Evolutionary conservation across 2,329 filamentous ascomycete species (phyloP).

Genomic region (Verticillium zaregamsianum): DNA sequence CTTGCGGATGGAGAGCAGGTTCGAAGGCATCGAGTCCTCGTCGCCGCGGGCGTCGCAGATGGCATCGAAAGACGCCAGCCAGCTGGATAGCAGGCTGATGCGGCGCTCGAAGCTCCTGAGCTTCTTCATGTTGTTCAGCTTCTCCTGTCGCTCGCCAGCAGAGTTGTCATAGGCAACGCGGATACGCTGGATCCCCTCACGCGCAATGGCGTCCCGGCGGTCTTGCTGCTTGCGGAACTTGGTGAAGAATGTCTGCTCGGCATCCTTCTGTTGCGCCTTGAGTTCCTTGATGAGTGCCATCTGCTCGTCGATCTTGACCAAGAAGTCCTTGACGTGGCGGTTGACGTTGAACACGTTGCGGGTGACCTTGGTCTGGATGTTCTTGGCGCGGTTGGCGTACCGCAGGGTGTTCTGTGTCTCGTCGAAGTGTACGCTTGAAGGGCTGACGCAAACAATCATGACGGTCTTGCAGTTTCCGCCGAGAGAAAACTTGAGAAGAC

Average conservation of each 20-base stretch:
- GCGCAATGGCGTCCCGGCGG: slow-evolving; percentile 71
- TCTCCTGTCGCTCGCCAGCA: slow-evolving; percentile 71
- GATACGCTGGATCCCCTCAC: slow-evolving; percentile 76
- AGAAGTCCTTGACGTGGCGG: slow-evolving; percentile 96
- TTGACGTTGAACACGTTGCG: slow-evolving; percentile 99
- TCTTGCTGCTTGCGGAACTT: slow-evolving; percentile 91
- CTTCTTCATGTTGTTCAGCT: slow-evolving; percentile 74
- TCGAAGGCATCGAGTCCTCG: slow-evolving; percentile 63
- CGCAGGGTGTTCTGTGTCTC: slow-evolving; percentile 97
- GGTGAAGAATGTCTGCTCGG: slow-evolving; percentile 72
- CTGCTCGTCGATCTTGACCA: slow-evolving; percentile 99
- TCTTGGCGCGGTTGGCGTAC: slow-evolving; percentile 97
- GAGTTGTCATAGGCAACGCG: slow-evolving; percentile 82
- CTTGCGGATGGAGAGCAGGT: slow-evolving; percentile 73
- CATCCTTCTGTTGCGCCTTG: slow-evolving; percentile 86
- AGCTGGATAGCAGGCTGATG: slow-evolving; percentile 80
- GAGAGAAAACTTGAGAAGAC: slow-evolving; percentile 92
- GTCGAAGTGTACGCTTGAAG: slow-evolving; percentile 93
- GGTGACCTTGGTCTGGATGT: slow-evolving; percentile 99
- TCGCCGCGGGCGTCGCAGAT: slow-evolving; percentile 70
- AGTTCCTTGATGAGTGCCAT: slow-evolving; percentile 96
- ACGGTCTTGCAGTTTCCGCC: slow-evolving; percentile 98
- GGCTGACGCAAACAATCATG: slow-evolving; percentile 98
- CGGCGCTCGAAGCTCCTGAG: slow-evolving; percentile 78
- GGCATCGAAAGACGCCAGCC: slow-evolving; percentile 87